Evolutionary conservation across 805 yeast genomes (phyloP), one percentile per base, ranked within the genome.

Genomic region (Zygosaccharomyces pseudorouxii): DNA sequence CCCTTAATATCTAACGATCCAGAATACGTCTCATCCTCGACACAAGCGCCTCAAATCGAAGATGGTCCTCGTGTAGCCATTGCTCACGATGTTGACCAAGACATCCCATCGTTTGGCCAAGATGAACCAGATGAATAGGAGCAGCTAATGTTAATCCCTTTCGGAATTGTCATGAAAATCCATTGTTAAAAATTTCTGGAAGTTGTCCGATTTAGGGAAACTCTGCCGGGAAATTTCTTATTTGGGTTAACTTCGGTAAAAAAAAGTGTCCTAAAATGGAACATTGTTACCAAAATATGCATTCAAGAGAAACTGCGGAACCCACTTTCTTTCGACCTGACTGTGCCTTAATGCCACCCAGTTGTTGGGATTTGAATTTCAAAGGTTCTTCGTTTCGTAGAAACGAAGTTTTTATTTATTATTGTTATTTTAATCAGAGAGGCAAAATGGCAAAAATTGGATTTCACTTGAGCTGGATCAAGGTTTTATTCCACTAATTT

Each of bases 61-160:
- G 48, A 42, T 16, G 36, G 38, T 30, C 50, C 49, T 18, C 40
- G 30, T 20, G 35, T 28, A 37, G 46, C 38, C 11, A 44, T 31
- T 27, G 36, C 43, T 1, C 23, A 42, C n/a, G 33, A 16, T 19
- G 29, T 30, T 22, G 46, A 47, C 25, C 45, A 46, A 38, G 36
- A 42, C 11, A 45, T 60, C 8, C 68, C 64, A n/a, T 55, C 68
- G 1, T 64, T 64, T 41, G 68, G 68, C 5, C 63, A 64, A 41
- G 68, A 64, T 44, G 68, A 62, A 41, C 44, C 52, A 22, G 62
- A 54, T 45, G 46, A 33, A 19, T 52, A 46, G 36, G 25, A 41
- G 6, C 10, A 16, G 42, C 22, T 11, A 25, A n/a, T 25, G 31
- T 6, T 9, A 12, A 12, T 30, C 33, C 12, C 37, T 14, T 33